Percentiles rank a stretch among this genome's conserved stretches.
Conservation (phyloP, 257 asterid species). For the Prunella vulgaris region DNA sequence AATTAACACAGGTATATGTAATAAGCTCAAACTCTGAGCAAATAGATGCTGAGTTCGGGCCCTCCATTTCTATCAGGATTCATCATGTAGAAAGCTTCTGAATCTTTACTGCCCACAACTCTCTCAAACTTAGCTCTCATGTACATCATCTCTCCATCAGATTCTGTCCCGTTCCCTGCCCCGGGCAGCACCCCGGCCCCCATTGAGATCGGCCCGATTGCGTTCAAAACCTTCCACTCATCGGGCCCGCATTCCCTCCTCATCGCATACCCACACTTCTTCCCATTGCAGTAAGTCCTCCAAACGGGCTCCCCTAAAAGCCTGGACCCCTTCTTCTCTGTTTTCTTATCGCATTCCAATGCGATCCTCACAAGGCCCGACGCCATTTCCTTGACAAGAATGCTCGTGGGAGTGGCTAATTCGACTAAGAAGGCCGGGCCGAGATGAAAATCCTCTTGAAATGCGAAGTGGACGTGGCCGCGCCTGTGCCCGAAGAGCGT, state of each 20-base stretch:
- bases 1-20: not conserved
- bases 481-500: conserved; percentile 83
- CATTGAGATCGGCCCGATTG: conserved; percentile 84
- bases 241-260: conserved; percentile 77
- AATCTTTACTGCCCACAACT: conserved; percentile 88
- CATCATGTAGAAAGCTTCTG: conserved; percentile 97
- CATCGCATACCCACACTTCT: conserved; percentile 79
- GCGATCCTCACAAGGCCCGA: conserved; percentile 82
- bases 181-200: conserved; percentile 97
- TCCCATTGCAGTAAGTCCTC: conserved; percentile 91
- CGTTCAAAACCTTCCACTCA: conserved; percentile 74
- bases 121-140: conserved; percentile 95
- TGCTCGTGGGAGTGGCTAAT: conserved; percentile 68
- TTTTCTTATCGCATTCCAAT: conserved; percentile 62
- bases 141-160: conserved; percentile 79
- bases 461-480: conserved; percentile 73
- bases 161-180: conserved; percentile 28
- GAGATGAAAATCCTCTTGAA: conserved; percentile 62
- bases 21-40: conserved; percentile 59
- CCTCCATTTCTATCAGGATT: conserved; percentile 94
- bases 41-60: conserved; percentile 85
- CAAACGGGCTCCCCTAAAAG: conserved; percentile 64
- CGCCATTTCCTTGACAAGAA: conserved; percentile 82
- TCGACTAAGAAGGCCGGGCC: conserved; percentile 66
- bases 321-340: conserved; percentile 41